Evolutionary conservation across 768 basidiomycete genomes (phyloP), one percentile per base, ranked within the genome.

Genomic region (Coprinopsis strossmayeri): DNA sequence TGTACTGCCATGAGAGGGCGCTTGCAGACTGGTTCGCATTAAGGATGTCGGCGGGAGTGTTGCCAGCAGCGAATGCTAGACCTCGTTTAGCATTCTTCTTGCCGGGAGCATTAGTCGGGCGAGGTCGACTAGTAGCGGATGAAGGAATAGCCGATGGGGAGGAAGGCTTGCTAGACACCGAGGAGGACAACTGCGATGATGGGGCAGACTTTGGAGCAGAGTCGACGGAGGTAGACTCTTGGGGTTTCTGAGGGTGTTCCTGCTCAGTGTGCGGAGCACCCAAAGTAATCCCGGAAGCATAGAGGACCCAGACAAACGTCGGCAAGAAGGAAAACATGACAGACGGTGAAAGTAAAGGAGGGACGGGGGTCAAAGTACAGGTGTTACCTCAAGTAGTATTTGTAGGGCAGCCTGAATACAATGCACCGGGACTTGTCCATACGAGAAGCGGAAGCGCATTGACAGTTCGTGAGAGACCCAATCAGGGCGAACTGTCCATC

Each of bases 1-100:
- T 70, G 53, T 77, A 88, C 17, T 80, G 54, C 74, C 74, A 77
- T 32, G 64, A 68, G 25, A 71, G 65, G 12, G 67, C 59, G 49
- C 72, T 71, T 18, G 67, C 60, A 1, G 72, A 68, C 45, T 71
- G 69, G 51, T 77, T 77, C 40, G 70, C 69, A 45, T 73, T 71
- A 35, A 61, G 50, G 28, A 77, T 59, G 53, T 77, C 74, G 5
- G 61, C 69, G 17, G 69, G 65, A 5, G 67, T 64, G 35, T 69
- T 64, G 9, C 61, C 63, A 9, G 68, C 64, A 27, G 71, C 64
- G 52, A 64, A 77, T 3, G 72, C 69, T 21, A 77, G 54, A 12
- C 74, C 74, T 11, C 82, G 74, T 24, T 75, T 73, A 3, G 61
- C 59, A 34, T 74, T 78, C 52, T 72, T 70, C 46, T 53, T 56